Conservation (phyloP, 176 grass and related monocot genomes). For the Areca catechu region DNA sequence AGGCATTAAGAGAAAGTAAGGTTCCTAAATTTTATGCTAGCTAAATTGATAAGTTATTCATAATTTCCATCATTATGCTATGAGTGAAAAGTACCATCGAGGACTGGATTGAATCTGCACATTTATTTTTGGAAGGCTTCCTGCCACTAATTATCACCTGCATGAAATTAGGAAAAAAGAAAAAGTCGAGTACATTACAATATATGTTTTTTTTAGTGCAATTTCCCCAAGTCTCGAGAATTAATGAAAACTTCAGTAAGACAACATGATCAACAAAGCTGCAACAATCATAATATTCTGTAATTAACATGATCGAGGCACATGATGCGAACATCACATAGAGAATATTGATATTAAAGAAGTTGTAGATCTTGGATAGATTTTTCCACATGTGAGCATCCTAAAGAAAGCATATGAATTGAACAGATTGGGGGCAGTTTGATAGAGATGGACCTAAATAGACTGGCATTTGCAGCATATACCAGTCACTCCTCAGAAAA, state of each 20-base stretch:
- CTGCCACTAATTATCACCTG: constrained; percentile 20
- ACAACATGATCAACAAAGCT: neutral
- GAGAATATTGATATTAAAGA: too few species aligned
- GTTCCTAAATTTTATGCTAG: constrained; percentile 4
- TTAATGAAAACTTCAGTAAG: neutral
- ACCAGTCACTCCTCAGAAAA: too few species aligned
- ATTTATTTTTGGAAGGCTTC: constrained; percentile 31
- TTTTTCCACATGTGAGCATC: too few species aligned
- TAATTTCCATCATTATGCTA: neutral
- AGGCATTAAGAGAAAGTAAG: constrained; percentile 11
- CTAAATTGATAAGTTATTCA: neutral
- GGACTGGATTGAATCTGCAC: constrained; percentile 20
- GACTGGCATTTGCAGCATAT: too few species aligned
- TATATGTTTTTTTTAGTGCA: neutral
- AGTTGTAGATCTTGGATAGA: too few species aligned
- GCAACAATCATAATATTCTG: too few species aligned
- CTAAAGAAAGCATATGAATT: too few species aligned
- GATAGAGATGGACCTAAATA: too few species aligned
- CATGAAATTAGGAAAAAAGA: constrained; percentile 11
- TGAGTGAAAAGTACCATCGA: constrained; percentile 35
- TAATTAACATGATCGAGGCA: too few species aligned
- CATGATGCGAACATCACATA: too few species aligned
- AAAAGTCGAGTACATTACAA: neutral
- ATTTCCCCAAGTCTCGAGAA: neutral
- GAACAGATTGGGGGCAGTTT: too few species aligned